Conservation (phyloP, 1,139 yeast genomes). For the Diutina sp. region DNA sequence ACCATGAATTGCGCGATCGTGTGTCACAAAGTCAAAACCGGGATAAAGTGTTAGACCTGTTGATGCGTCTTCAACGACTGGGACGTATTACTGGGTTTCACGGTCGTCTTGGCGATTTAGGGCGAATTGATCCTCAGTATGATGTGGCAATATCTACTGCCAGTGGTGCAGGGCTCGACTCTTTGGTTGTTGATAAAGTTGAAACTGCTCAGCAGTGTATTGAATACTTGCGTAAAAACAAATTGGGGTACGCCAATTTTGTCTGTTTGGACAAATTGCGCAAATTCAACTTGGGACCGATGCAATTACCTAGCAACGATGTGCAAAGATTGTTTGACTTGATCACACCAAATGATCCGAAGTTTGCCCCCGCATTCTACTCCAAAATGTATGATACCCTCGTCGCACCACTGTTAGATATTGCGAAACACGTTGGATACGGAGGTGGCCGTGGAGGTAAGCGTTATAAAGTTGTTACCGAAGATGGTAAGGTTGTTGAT, state of each 20-base stretch:
- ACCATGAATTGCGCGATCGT: slow-evolving; percentile 48
- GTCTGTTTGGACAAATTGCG: slow-evolving; percentile 69
- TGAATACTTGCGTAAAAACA: slow-evolving; percentile 71
- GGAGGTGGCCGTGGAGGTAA: slow-evolving; percentile 31
- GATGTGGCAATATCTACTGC: slow-evolving; percentile 95
- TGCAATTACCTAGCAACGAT: slow-evolving; percentile 52
- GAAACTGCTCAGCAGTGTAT: slow-evolving; percentile 90
- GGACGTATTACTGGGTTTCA: slow-evolving; percentile 82
- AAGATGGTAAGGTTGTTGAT: slow-evolving; percentile 87
- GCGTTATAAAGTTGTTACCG: slow-evolving; percentile 80
- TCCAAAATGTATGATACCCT: slow-evolving; percentile 78
- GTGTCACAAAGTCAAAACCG: slow-evolving; percentile 51
- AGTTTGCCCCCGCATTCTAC: slow-evolving; percentile 80
- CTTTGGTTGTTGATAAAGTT: slow-evolving; percentile 88
- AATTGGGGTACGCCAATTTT: slow-evolving; percentile 83
- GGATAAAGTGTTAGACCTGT: slow-evolving; percentile 58
- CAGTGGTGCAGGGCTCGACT: slow-evolving; percentile 69
- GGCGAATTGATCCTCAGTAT: slow-evolving; percentile 73
- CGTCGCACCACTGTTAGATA: slow-evolving; percentile 66
- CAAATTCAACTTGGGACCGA: slow-evolving; percentile 42
- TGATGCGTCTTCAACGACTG: slow-evolving; percentile 56
- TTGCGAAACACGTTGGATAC: slow-evolving; percentile 83
- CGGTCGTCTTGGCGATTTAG: slow-evolving; percentile 87
- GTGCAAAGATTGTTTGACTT: slow-evolving; percentile 81
- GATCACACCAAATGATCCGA: slow-evolving; percentile 50